Conservation (phyloP, 108 stramenopile species). For the Nitzschia sp. region DNA sequence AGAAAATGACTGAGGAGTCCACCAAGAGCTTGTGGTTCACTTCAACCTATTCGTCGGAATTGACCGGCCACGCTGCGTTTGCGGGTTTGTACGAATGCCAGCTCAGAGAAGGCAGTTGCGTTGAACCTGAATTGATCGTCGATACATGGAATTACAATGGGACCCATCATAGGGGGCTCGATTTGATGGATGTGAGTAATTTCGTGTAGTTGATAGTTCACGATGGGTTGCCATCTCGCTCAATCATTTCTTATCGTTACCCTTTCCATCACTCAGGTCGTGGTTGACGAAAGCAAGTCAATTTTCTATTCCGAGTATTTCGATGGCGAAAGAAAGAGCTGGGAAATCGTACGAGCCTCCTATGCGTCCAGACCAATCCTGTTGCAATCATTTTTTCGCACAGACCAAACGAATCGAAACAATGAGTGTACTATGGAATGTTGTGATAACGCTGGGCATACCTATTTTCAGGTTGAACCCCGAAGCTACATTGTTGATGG, state of each 20-base stretch:
- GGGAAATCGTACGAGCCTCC: constrained; percentile 3
- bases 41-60: background rate
- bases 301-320: background rate
- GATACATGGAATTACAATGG: background rate
- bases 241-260: too few relatives aligned
- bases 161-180: background rate
- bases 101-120: background rate
- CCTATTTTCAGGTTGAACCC: constrained; percentile 6
- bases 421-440: constrained; percentile 12
- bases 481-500: constrained; percentile 11
- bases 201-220: too few relatives aligned
- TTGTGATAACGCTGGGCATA: background rate
- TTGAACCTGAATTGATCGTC: background rate
- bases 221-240: too few relatives aligned
- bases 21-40: background rate
- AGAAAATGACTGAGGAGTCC: background rate
- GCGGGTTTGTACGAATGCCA: constrained; percentile 6
- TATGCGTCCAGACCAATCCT: background rate
- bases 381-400: constrained; percentile 20
- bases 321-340: background rate
- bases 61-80: background rate
- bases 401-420: background rate
- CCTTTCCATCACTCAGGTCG: background rate
- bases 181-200: background rate
- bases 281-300: background rate